Evolutionary conservation across 2,329 filamentous ascomycete species (phyloP).

Genomic region (Exophiala viscosa): DNA sequence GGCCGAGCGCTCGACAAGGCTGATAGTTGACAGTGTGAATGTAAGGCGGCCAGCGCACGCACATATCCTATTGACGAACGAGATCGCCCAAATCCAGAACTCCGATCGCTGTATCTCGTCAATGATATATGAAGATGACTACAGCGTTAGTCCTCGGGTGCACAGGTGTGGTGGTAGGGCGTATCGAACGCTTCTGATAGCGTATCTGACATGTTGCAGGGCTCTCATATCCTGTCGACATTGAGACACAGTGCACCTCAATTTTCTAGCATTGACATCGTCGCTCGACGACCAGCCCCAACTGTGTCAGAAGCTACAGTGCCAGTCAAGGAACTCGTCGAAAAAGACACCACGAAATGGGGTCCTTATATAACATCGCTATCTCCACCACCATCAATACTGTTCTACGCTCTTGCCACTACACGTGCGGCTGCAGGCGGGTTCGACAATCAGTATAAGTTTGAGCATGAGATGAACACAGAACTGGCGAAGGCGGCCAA

Average conservation of each 20-base stretch:
- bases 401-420: slow-evolving; percentile 77
- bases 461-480: slow-evolving; percentile 83
- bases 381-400: slow-evolving; percentile 55
- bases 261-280: slow-evolving; percentile 41
- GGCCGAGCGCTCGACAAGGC: too few species aligned
- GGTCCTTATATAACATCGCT: slow-evolving; percentile 55
- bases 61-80: too few species aligned
- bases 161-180: too few species aligned
- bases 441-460: slow-evolving; percentile 75
- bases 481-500: slow-evolving; percentile 73
- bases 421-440: slow-evolving; percentile 72
- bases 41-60: too few species aligned
- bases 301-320: slow-evolving; percentile 54
- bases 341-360: slow-evolving; percentile 69
- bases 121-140: too few species aligned
- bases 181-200: too few species aligned
- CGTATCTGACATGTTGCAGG: too few species aligned
- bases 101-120: too few species aligned
- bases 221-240: slow-evolving; percentile 67
- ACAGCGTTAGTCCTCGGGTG: too few species aligned
- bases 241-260: slow-evolving; percentile 36
- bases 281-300: slow-evolving; percentile 43
- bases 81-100: too few species aligned
- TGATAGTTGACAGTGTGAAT: too few species aligned
- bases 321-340: slow-evolving; percentile 51